Base-by-base conservation (phyloP, 495 filamentous ascomycete genomes). In the Penicillium macrosclerotiorum region DNA sequence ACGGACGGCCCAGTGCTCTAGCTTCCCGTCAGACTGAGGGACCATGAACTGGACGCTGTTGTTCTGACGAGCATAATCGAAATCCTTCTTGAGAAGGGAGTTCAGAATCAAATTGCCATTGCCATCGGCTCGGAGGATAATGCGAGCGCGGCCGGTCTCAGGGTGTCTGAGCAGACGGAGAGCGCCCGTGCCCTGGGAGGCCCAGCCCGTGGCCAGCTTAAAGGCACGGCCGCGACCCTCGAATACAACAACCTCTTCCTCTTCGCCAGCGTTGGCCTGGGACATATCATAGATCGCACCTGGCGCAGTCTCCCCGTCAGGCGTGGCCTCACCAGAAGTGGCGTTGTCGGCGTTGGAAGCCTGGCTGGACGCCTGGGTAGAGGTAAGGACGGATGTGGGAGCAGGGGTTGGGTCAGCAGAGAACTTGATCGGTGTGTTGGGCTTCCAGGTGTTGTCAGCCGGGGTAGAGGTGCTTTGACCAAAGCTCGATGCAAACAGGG, bases 101-200 rank as follows among this genome's bases (percentile, higher is more conserved):
- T 91, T 91, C 43, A 91, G 57, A 4, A 85, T 70, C 12, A 90
- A 62, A 13, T 80, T 79, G 17, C 87, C 87, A 47, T 81, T 77
- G 0, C 85, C 85, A 38, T 89, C 85, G 11, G 75, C 78, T 22
- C 87, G 77, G 36, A 89, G 55, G 19, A 92, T 64, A 42, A 89
- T 62, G 26, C 88, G 81, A 8, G 81, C 73, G 9, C 73, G 71
- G 1, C 76, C 76, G 0, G 80, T 86, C 1, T 71, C 69, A 46
- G 81, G 80, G 64, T 90, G 72, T 54, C 82, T 83, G 33, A 92
- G 71, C 12, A 92, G 57, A 4, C 83, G 82, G 18, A 87, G 57
- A 3, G 75, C 74, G 0, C 87, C 88, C 5, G 84, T 69, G 24
- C 85, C 86, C 58, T 80, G 73, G 5, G 68, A 75, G 11, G 65